phyloP scores from a whole-genome alignment of 768 basidiomycete genomes.

The Mycena polygramma region DNA sequence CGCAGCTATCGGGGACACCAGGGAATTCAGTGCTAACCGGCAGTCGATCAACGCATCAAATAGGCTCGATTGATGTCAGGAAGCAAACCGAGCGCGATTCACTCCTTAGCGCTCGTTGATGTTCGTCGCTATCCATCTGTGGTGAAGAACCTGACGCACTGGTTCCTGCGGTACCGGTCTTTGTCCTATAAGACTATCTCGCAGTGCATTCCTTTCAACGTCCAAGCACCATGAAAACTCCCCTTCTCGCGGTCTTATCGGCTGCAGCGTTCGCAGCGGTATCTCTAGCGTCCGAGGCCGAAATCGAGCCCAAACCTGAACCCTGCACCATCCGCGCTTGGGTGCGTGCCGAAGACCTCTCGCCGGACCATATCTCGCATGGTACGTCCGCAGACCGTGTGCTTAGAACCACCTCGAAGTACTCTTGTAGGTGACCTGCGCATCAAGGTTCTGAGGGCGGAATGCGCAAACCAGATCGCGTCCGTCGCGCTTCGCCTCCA shows the following conservation, averaged over 20 bases:
- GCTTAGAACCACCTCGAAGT: not conserved
- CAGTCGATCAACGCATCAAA: too few relatives aligned
- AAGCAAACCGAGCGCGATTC: too few relatives aligned
- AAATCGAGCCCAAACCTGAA: not conserved
- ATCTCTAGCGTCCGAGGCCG: not conserved
- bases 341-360: constrained; percentile 7
- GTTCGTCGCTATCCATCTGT: too few relatives aligned
- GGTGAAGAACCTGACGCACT: too few relatives aligned
- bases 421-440: constrained; percentile 29
- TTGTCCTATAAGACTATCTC: too few relatives aligned
- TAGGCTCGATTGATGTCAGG: too few relatives aligned
- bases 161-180: too few relatives aligned
- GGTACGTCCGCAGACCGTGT: not conserved
- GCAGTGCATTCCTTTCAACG: too few relatives aligned
- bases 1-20: too few relatives aligned
- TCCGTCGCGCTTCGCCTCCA: constrained; percentile 28
- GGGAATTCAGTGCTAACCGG: too few relatives aligned
- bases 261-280: not conserved
- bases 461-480: constrained; percentile 19
- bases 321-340: not conserved
- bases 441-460: constrained; percentile 9
- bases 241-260: not conserved
- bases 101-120: too few relatives aligned
- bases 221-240: not conserved
- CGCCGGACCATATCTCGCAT: constrained; percentile 4